These are phyloP conservation scores for Suillus tomentosus DNA, from an alignment of 768 basidiomycete genomes.

Conservation along the genomic window DNA sequence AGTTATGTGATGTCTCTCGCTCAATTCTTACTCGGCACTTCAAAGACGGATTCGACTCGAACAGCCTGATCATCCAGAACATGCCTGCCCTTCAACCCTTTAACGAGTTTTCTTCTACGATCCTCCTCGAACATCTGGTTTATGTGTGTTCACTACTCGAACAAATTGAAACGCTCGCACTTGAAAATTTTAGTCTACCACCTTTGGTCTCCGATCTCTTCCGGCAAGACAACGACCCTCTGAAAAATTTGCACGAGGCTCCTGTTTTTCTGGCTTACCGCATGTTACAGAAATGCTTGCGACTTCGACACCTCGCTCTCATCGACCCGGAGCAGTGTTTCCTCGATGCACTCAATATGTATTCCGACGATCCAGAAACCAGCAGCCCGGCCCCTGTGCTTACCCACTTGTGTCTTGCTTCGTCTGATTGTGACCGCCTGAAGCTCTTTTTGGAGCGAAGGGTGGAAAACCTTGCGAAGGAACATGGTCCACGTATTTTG, in stretches of 20 bases:
- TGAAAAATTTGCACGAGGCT: background rate
- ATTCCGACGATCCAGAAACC: background rate
- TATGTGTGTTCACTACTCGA: background rate
- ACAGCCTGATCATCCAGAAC: background rate
- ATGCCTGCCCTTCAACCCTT: background rate
- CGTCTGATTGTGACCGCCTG: background rate
- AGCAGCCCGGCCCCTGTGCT: background rate
- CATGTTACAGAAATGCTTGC: background rate
- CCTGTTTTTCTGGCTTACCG: background rate
- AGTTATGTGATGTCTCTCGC: conserved; percentile 8
- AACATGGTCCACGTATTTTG: background rate
- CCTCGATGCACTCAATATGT: conserved; percentile 9
- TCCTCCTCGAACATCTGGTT: conserved; percentile 9
- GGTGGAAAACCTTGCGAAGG: background rate
- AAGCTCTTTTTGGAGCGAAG: background rate
- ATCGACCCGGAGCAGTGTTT: conserved; percentile 2
- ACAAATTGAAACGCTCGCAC: conserved; percentile 11
- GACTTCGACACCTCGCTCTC: conserved; percentile 4
- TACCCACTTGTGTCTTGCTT: background rate
- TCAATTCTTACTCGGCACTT: background rate
- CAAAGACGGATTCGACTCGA: background rate
- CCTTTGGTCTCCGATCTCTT: background rate
- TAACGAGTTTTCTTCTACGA: conserved; percentile 2
- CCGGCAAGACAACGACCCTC: background rate
- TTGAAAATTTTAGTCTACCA: background rate